phyloP scores from a whole-genome alignment of 495 filamentous ascomycete species.

The Neurospora sp. region DNA sequence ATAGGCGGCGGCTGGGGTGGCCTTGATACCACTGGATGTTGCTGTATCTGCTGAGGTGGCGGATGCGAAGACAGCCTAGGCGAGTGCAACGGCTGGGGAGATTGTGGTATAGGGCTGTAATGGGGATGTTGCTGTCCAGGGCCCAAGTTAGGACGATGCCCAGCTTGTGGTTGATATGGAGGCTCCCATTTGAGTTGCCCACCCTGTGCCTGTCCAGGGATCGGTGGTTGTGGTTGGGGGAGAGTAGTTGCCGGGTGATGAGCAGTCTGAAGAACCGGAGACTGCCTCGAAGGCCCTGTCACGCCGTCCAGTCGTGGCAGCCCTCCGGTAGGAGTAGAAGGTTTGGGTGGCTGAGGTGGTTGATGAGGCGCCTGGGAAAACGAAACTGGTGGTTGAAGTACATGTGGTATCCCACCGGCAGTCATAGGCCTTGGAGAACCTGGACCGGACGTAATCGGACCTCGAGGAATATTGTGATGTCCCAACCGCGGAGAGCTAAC shows the following conservation, averaged over 20 bases:
- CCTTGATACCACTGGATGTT: conserved; percentile 9
- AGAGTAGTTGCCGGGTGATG: conserved; percentile 9
- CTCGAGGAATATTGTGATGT: conserved; percentile 8
- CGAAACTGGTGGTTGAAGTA: conserved; percentile 31
- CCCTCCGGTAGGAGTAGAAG: conserved; percentile 19
- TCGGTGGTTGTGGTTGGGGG: neutral
- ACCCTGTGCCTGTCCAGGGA: neutral
- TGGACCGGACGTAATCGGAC: conserved; percentile 15
- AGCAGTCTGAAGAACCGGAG: conserved; percentile 1
- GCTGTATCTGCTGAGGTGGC: conserved; percentile 6
- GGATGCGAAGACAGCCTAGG: conserved; percentile 9
- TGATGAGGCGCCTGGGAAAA: conserved; percentile 14
- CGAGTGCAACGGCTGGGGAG: conserved; percentile 9
- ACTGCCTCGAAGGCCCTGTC: conserved; percentile 5
- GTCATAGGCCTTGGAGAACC: conserved; percentile 16
- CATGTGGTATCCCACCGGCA: conserved; percentile 16
- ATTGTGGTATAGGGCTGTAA: conserved; percentile 10
- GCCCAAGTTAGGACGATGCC: neutral
- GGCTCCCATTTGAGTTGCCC: conserved; percentile 40
- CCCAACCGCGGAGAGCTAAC: conserved; percentile 6
- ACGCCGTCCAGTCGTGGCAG: conserved; percentile 19
- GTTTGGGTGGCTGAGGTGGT: conserved; percentile 13
- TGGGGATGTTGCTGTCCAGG: conserved; percentile 13
- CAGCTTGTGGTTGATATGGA: conserved; percentile 31
- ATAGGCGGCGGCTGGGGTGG: conserved; percentile 18